These are phyloP conservation scores for Lasiodiplodia hormozganensis DNA, from an alignment of 2,329 filamentous ascomycete species.

Conservation along the genomic window DNA sequence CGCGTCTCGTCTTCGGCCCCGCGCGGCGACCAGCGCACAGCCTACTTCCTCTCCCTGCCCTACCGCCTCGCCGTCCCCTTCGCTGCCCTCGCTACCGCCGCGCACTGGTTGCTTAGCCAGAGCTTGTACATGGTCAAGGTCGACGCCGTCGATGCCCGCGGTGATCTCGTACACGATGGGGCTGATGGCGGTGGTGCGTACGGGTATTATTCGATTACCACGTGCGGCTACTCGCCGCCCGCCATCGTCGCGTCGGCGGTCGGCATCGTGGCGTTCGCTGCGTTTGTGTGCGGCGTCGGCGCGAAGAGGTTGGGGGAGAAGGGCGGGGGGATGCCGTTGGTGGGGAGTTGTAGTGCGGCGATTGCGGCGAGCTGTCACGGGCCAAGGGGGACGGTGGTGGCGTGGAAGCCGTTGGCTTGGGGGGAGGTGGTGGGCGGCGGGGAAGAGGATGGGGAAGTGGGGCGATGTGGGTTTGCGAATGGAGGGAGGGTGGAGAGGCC, in stretches of 20 bases:
- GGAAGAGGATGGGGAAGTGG: not conserved
- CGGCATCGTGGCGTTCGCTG: not conserved
- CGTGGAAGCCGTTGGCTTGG: not conserved
- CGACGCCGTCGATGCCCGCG: constrained; percentile 22
- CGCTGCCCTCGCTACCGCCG: constrained; percentile 34
- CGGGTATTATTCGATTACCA: not conserved
- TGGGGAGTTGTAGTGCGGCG: not conserved
- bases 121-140: constrained; percentile 50
- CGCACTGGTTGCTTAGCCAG: constrained; percentile 56
- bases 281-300: not conserved
- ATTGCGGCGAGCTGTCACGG: not conserved
- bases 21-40: constrained; percentile 45
- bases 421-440: not conserved
- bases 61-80: constrained; percentile 48
- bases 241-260: not conserved
- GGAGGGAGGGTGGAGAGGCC: not conserved
- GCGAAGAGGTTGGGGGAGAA: too few relatives aligned
- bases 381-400: not conserved
- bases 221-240: not conserved
- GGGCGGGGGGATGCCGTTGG: not conserved
- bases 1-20: constrained; percentile 44
- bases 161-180: not conserved
- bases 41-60: constrained; percentile 50
- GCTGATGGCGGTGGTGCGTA: not conserved
- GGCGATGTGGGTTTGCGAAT: not conserved